Conservation (phyloP, 805 yeast species). For the Ogataea pilisensis region DNA sequence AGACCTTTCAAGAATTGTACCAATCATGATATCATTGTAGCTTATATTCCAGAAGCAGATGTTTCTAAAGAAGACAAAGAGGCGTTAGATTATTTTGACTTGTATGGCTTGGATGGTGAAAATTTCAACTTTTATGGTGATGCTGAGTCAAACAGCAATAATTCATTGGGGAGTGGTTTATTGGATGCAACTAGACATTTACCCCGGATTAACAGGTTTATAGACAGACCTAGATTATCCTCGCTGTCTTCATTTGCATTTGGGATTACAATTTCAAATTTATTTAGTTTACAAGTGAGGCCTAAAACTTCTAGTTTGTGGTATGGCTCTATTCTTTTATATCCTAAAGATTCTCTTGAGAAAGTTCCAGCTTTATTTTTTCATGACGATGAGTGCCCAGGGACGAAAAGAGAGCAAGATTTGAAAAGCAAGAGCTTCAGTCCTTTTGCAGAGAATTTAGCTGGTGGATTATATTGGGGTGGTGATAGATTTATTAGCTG, state of each 20-base stretch:
- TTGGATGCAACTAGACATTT: constrained; percentile 6
- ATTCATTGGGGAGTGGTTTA: not conserved
- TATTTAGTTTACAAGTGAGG: constrained; percentile 79
- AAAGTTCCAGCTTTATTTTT: constrained; percentile 82
- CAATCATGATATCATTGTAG: constrained; percentile 54
- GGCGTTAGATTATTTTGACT: constrained; percentile 34
- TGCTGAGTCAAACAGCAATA: not conserved
- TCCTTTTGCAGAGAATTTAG: constrained; percentile 57
- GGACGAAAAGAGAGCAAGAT: constrained; percentile 61
- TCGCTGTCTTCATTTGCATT: constrained; percentile 65
- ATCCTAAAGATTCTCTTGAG: constrained; percentile 55
- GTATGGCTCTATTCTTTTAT: constrained; percentile 82
- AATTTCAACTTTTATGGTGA: constrained; percentile 16
- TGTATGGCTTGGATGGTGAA: constrained; percentile 37
- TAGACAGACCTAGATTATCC: constrained; percentile 48
- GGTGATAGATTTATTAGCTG: constrained; percentile 70
- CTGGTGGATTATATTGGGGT: constrained; percentile 76
- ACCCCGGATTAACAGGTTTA: constrained; percentile 33
- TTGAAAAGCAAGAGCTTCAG: constrained; percentile 62
- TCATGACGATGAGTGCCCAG: constrained; percentile 84
- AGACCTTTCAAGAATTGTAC: constrained; percentile 44
- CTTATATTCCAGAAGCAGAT: constrained; percentile 64
- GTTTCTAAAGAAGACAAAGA: constrained; percentile 25
- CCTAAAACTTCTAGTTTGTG: constrained; percentile 86
- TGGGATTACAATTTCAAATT: constrained; percentile 50